A percentile compares a stretch with the other conserved stretches of the same genome.
phyloP scores from a whole-genome alignment of 768 basidiomycete genomes.

The Suillus alpinus region DNA sequence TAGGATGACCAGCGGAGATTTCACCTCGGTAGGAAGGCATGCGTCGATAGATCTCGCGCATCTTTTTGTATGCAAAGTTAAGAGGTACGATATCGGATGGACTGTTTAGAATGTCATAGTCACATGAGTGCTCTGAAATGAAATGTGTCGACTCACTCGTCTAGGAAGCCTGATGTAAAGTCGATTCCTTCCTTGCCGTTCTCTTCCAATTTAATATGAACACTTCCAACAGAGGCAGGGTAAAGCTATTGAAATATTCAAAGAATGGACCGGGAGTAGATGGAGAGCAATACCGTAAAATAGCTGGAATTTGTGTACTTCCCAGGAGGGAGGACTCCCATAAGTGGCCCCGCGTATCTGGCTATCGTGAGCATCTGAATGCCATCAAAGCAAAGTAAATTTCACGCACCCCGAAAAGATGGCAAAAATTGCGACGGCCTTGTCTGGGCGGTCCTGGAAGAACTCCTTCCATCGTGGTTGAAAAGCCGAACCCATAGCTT shows the following conservation, averaged over 20 bases:
- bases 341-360: not conserved
- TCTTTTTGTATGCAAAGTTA: conserved; percentile 26
- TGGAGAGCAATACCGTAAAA: conserved; percentile 25
- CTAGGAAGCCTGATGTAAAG: conserved; percentile 47
- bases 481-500: conserved; percentile 49
- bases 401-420: conserved; percentile 37
- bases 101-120: conserved; percentile 6
- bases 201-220: conserved; percentile 44
- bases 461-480: conserved; percentile 46
- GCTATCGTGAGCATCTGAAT: not conserved
- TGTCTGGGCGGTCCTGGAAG: conserved; percentile 52
- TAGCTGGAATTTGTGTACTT: conserved; percentile 20
- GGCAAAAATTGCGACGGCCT: conserved; percentile 48
- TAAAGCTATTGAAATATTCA: conserved; percentile 29
- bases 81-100: conserved; percentile 24
- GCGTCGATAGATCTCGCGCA: conserved; percentile 30
- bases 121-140: no score
- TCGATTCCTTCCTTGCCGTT: conserved; percentile 38
- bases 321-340: conserved; percentile 2
- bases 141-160: conserved; percentile 32
- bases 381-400: not conserved
- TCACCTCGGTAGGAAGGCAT: conserved; percentile 45
- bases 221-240: conserved; percentile 44
- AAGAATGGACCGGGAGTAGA: not conserved
- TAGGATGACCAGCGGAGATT: conserved; percentile 18